Percentiles rank a stretch among this genome's conserved stretches.
Evolutionary conservation across 495 filamentous ascomycete species (phyloP).

Genomic region (Hyphodiscus hymeniophilus): DNA sequence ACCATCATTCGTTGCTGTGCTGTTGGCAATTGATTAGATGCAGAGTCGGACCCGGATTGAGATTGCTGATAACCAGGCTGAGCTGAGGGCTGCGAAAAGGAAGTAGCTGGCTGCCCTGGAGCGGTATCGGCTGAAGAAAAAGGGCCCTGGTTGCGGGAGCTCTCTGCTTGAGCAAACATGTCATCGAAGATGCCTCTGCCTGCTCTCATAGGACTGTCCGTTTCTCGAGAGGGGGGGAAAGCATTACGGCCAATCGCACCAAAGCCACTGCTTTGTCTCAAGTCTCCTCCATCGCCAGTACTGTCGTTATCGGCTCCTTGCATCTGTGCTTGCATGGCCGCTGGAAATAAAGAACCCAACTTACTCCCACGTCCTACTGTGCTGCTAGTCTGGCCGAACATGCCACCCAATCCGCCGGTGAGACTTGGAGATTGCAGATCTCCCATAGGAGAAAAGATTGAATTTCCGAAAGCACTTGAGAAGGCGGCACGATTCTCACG

Average conservation of each 20-base stretch:
- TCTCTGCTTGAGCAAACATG: constrained; percentile 33
- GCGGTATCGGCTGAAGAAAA: constrained; percentile 16
- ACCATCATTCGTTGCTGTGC: constrained; percentile 85
- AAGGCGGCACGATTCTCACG: constrained; percentile 60
- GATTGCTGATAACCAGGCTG: constrained; percentile 21
- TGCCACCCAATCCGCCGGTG: constrained; percentile 33
- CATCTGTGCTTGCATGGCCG: constrained; percentile 84
- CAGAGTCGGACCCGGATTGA: constrained; percentile 19
- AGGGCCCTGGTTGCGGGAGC: constrained; percentile 10
- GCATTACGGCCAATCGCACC: constrained; percentile 48
- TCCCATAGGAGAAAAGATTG: constrained; percentile 60
- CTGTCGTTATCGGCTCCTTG: constrained; percentile 49
- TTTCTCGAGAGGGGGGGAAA: constrained; percentile 41
- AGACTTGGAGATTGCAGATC: constrained; percentile 70
- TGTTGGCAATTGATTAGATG: constrained; percentile 41
- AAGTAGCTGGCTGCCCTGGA: constrained; percentile 13
- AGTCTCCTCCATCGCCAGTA: constrained; percentile 36
- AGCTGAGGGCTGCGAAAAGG: constrained; percentile 12
- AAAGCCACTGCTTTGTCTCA: constrained; percentile 39
- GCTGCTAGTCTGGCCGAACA: constrained; percentile 43
- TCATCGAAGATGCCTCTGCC: constrained; percentile 51
- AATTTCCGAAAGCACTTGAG: constrained; percentile 54
- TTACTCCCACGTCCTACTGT: constrained; percentile 69
- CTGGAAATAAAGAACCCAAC: constrained; percentile 78
- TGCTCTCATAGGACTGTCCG: constrained; percentile 54